Evolutionary conservation across 2,329 filamentous ascomycete species (phyloP).

Genomic region (Aureobasidium sp.): DNA sequence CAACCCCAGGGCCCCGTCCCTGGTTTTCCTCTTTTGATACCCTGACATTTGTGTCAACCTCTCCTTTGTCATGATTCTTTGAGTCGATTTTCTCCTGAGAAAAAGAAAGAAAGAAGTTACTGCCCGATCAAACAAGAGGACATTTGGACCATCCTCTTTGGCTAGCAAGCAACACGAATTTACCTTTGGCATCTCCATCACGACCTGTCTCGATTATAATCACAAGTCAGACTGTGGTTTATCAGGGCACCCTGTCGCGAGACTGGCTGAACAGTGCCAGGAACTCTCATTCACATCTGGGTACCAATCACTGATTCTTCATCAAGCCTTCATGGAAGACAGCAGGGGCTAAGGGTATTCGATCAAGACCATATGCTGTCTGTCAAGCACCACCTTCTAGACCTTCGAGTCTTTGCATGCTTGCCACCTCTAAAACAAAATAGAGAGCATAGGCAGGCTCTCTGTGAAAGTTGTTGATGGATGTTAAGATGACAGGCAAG

Average conservation of each 20-base stretch:
- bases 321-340: not conserved
- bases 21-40: constrained; percentile 8
- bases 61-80: not conserved
- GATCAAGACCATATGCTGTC: not conserved
- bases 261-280: not conserved
- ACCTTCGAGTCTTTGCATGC: not conserved
- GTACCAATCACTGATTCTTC: not conserved
- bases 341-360: not conserved
- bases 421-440: too few species aligned
- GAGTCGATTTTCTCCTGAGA: not conserved
- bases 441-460: not conserved
- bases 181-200: not conserved
- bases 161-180: not conserved
- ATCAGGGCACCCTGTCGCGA: too few species aligned
- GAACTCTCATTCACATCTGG: not conserved
- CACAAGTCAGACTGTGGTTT: not conserved
- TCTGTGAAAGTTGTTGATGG: not conserved
- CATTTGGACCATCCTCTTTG: not conserved
- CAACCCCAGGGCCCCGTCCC: constrained; percentile 4
- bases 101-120: not conserved
- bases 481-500: not conserved
- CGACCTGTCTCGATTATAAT: too few species aligned
- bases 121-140: not conserved
- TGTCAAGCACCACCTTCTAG: not conserved
- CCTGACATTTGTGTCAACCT: not conserved